Evolutionary conservation across 148 eudicot species (phyloP), one percentile per base, ranked within the genome.

Genomic region (Tetragonia tetragonoides): DNA sequence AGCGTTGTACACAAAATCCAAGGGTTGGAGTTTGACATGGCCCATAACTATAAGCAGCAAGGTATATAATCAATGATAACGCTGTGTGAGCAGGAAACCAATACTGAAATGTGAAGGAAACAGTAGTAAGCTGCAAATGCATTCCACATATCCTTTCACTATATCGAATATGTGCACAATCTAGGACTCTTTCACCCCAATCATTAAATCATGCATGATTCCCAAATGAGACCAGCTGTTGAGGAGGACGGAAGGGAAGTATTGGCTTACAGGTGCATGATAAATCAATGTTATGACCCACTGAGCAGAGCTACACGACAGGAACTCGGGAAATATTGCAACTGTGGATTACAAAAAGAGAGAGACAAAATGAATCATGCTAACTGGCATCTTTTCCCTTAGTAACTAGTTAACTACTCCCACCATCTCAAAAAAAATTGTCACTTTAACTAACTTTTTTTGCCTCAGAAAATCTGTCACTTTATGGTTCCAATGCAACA

Each of bases 21-120:
- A 94, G 98, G 17, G 98, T 94, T 68, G 98, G 98, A 81, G 98
- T 94, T 87, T 94, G 98, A 77, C 98, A 94, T 21, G 98, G 98
- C 79, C 98, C 98, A 74, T 94, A 94, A 47, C 97, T 94, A 91
- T 82, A 81, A 85, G 67, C 77, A 80, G 66, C 42, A 72, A 71
- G 67, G 23, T 20, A 21, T 39, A 38, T 71, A 57, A 53, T 34
- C 65, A 42, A 66, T 14, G 56, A 71, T 77, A 57, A 82, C 56
- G 71, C 57, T 72, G 47, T 46, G 68, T 41, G 46, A 80, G 79
- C 67, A 57, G 10, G 16, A 60, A 7, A 20, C 21, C 64, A 60
- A 60, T 60, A n/a, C 6, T 60, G 64, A 60, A 8, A 60, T n/a
- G 64, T 60, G n/a, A 3, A n/a, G 60, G 28, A 60, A 20, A 60